Evolutionary conservation across 768 basidiomycete species (phyloP).

Genomic region (Serendipita indica): DNA sequence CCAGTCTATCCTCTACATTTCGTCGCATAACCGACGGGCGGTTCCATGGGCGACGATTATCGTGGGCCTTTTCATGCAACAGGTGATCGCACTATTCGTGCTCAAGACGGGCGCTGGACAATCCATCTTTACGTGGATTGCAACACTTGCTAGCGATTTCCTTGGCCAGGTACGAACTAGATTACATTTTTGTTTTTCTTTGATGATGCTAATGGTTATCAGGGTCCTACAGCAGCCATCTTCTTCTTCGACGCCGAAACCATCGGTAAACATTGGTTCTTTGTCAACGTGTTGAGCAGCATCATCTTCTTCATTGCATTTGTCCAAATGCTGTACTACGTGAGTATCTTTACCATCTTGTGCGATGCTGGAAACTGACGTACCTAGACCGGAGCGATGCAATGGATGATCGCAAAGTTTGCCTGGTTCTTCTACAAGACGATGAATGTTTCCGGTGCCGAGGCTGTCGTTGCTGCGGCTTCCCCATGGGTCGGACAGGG

Average conservation of each 20-base stretch:
- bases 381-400: slow-evolving; percentile 63
- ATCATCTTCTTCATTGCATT: slow-evolving; percentile 94
- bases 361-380: neutral
- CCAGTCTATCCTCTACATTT: slow-evolving; percentile 57
- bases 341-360: slow-evolving; percentile 15
- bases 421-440: slow-evolving; percentile 91
- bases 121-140: slow-evolving; percentile 71
- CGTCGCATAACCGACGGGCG: slow-evolving; percentile 44
- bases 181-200: no score
- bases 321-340: slow-evolving; percentile 80
- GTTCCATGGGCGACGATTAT: slow-evolving; percentile 83
- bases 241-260: slow-evolving; percentile 72
- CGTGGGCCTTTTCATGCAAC: slow-evolving; percentile 73
- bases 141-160: slow-evolving; percentile 67
- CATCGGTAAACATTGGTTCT: slow-evolving; percentile 64
- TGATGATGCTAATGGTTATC: no score
- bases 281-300: slow-evolving; percentile 61
- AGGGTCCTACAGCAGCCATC: slow-evolving; percentile 51
- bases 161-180: no score
- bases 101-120: slow-evolving; percentile 74
- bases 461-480: slow-evolving; percentile 82
- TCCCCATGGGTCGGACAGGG: slow-evolving; percentile 92
- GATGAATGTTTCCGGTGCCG: slow-evolving; percentile 85
- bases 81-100: slow-evolving; percentile 77
- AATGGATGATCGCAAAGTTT: slow-evolving; percentile 81